phyloP scores from a whole-genome alignment of 106 monocot species.

The Chionographis japonica region DNA sequence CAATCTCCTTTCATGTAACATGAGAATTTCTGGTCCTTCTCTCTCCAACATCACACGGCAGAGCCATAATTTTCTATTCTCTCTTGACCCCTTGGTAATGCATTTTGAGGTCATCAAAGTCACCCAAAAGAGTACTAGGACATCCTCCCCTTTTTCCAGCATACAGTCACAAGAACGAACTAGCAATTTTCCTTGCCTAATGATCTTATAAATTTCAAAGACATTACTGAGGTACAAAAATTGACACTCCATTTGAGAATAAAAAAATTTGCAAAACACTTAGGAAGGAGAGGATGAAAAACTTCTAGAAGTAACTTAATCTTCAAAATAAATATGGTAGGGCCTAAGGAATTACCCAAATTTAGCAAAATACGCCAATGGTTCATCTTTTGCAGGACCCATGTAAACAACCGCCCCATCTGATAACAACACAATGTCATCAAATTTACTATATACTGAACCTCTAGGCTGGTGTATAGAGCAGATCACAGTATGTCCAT shows the following conservation, averaged over 20 bases:
- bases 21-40: too few species aligned
- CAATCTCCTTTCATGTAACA: too few species aligned
- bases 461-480: constrained; percentile 98
- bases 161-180: too few species aligned
- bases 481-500: constrained; percentile 97
- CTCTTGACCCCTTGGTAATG: too few species aligned
- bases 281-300: neutral
- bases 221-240: too few species aligned
- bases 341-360: constrained; percentile 52
- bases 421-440: constrained; percentile 88
- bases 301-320: neutral
- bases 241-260: neutral
- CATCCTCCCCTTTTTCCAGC: too few species aligned
- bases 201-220: too few species aligned
- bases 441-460: constrained; percentile 90
- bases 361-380: constrained; percentile 70
- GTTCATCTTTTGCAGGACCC: constrained; percentile 86
- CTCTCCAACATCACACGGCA: too few species aligned
- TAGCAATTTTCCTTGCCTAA: too few species aligned
- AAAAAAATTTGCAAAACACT: neutral
- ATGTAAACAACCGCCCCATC: constrained; percentile 81
- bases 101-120: too few species aligned
- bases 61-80: too few species aligned
- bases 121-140: too few species aligned
- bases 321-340: neutral